phyloP scores from a whole-genome alignment of 345 rosid species.

The Raphanus raphanistrum region DNA sequence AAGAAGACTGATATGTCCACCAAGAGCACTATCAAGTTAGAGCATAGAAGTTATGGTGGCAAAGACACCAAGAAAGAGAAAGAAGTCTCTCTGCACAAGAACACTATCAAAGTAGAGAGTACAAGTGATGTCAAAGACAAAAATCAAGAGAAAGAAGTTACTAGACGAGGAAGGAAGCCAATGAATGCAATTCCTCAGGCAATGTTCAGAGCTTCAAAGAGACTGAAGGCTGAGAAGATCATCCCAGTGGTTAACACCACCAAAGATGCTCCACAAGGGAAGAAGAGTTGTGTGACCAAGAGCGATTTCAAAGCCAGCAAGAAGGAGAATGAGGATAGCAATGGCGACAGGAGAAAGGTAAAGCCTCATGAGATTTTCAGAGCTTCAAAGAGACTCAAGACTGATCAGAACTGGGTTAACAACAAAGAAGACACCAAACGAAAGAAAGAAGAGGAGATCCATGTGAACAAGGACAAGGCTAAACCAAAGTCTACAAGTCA shows the following conservation, averaged over 20 bases:
- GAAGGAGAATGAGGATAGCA: background rate
- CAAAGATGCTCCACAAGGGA: constrained; percentile 3
- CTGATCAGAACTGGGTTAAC: constrained; percentile 16
- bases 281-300: constrained; percentile 5
- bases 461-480: constrained; percentile 22
- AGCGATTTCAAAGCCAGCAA: background rate
- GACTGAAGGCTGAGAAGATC: constrained; percentile 20
- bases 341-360: background rate
- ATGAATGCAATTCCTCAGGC: no score
- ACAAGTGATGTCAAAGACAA: constrained; percentile 1
- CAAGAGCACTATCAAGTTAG: background rate
- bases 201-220: constrained; percentile 16
- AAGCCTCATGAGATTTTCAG: constrained; percentile 7
- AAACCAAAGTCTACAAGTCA: constrained; percentile 18
- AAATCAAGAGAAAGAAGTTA: constrained; percentile 9
- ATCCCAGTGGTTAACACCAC: background rate
- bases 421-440: background rate
- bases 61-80: background rate
- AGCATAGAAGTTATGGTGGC: background rate
- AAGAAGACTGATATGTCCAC: background rate
- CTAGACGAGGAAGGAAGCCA: constrained; percentile 16
- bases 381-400: constrained; percentile 25
- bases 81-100: constrained; percentile 1
- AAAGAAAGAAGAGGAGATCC: constrained; percentile 19
- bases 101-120: background rate